Percentiles rank a stretch among this genome's conserved stretches.
phyloP scores from a whole-genome alignment of 208 protist species.

The Crithidia mellificae region DNA sequence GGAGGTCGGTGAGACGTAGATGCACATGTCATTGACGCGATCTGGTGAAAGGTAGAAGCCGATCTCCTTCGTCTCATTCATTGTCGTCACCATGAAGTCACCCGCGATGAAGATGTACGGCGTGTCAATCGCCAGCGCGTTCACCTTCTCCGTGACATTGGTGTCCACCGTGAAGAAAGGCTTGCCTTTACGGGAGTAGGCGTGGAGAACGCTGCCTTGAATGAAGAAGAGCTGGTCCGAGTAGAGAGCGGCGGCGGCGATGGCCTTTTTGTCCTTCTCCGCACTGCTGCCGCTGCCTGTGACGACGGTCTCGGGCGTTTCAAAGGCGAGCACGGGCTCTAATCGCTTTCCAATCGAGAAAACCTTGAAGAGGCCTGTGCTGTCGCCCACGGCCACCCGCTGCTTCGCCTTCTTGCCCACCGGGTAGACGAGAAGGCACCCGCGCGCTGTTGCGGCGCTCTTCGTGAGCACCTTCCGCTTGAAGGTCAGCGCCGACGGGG shows the following conservation, averaged over 20 bases:
- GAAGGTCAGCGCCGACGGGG: slow-evolving; percentile 22
- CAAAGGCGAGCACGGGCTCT: slow-evolving; percentile 54
- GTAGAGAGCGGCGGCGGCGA: slow-evolving; percentile 68
- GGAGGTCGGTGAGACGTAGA: slow-evolving; percentile 19
- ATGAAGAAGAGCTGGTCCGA: slow-evolving; percentile 85
- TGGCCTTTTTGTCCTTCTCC: slow-evolving; percentile 33
- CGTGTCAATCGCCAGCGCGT: slow-evolving; percentile 65
- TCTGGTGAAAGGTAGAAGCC: slow-evolving; percentile 90
- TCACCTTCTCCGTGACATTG: slow-evolving; percentile 77
- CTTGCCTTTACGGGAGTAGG: slow-evolving; percentile 85
- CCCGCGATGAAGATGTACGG: slow-evolving; percentile 84
- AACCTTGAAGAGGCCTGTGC: slow-evolving; percentile 51
- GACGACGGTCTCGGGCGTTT: slow-evolving; percentile 37
- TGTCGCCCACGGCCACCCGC: slow-evolving; percentile 75
- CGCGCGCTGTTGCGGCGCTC: slow-evolving; percentile 38
- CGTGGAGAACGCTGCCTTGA: slow-evolving; percentile 63
- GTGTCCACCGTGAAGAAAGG: slow-evolving; percentile 87
- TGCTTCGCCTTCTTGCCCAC: slow-evolving; percentile 67
- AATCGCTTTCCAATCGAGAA: slow-evolving; percentile 63
- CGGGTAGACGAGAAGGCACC: slow-evolving; percentile 83
- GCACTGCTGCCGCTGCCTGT: neutral
- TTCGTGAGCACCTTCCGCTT: slow-evolving; percentile 44
- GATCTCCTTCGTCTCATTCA: slow-evolving; percentile 75
- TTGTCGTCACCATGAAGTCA: slow-evolving; percentile 82
- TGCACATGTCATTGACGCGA: slow-evolving; percentile 74